These are phyloP conservation scores for Tolypocladium sp. DNA, from an alignment of 2,329 filamentous ascomycete species.

Conservation along the genomic window DNA sequence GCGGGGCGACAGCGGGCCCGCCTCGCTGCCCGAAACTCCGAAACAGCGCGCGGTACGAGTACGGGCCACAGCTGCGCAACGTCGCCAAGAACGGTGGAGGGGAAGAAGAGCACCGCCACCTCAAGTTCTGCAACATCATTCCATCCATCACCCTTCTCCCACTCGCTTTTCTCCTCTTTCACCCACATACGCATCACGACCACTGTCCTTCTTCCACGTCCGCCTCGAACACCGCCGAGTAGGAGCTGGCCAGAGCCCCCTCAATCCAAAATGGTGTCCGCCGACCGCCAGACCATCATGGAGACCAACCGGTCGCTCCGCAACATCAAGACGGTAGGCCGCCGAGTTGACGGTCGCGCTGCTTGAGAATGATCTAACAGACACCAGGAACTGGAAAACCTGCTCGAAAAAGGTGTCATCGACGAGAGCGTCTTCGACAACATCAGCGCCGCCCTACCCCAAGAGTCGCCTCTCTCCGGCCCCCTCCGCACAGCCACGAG, in stretches of 20 bases:
- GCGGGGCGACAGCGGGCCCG: too few species aligned
- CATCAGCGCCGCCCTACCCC: conserved; percentile 66
- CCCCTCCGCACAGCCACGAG: conserved; percentile 30
- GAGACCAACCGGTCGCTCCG: conserved; percentile 78
- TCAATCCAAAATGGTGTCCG: conserved; percentile 29
- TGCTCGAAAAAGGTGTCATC: conserved; percentile 76
- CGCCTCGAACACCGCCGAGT: too few species aligned
- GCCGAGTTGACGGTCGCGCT: background rate
- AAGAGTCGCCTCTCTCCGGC: conserved; percentile 52
- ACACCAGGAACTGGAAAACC: conserved; percentile 81
- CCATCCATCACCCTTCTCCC: background rate
- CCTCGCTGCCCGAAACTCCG: too few species aligned
- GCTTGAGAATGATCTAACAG: background rate
- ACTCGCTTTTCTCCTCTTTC: background rate
- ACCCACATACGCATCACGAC: background rate
- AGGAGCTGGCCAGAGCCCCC: background rate
- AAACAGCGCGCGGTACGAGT: too few species aligned
- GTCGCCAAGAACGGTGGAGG: too few species aligned
- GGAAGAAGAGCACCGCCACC: background rate
- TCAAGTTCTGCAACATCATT: background rate
- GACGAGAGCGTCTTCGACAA: conserved; percentile 64
- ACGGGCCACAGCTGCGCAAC: too few species aligned
- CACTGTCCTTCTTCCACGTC: background rate
- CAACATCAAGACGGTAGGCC: conserved; percentile 68
- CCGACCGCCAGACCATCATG: conserved; percentile 50